A percentile compares a stretch with the other conserved stretches of the same genome.
Conservation (phyloP, 148 eudicot species). For the Fallopia convolvulus region DNA sequence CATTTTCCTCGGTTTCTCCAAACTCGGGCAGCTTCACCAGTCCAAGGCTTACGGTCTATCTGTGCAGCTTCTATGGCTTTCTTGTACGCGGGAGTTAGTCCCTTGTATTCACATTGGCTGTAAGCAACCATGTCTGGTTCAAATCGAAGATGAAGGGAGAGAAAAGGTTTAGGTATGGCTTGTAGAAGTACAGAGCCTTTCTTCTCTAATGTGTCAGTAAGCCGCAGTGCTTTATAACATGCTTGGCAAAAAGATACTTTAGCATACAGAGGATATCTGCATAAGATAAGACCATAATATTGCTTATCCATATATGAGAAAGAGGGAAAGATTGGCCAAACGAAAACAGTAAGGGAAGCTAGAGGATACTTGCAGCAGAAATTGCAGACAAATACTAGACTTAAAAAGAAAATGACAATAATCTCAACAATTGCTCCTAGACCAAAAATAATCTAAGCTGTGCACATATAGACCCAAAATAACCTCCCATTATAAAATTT, state of each 20-base stretch:
- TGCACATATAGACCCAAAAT: too few relatives aligned
- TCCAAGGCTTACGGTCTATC: slow-evolving; percentile 83
- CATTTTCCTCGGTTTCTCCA: slow-evolving; percentile 97
- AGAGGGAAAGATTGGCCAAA: neutral
- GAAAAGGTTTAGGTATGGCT: slow-evolving; percentile 94
- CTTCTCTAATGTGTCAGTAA: slow-evolving; percentile 50
- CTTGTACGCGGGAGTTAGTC: slow-evolving; percentile 50
- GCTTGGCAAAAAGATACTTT: slow-evolving; percentile 88
- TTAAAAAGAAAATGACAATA: neutral
- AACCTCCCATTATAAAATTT: too few relatives aligned
- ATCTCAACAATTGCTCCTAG: too few relatives aligned
- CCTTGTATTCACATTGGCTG: slow-evolving; percentile 75
- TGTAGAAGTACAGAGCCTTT: slow-evolving; percentile 58
- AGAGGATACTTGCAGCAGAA: neutral
- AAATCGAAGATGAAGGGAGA: slow-evolving; percentile 89
- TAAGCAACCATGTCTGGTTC: slow-evolving; percentile 99
- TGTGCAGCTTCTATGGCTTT: slow-evolving; percentile 70
- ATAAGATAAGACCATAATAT: slow-evolving; percentile 7
- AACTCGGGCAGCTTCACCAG: slow-evolving; percentile 67
- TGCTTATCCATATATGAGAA: neutral
- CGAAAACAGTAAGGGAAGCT: neutral
- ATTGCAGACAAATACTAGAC: neutral
- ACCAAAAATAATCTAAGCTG: too few relatives aligned
- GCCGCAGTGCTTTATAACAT: slow-evolving; percentile 74
- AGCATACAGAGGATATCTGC: slow-evolving; percentile 78